These are phyloP conservation scores for Xylaria sp. DNA, from an alignment of 2,329 filamentous ascomycete species.

Conservation along the genomic window DNA sequence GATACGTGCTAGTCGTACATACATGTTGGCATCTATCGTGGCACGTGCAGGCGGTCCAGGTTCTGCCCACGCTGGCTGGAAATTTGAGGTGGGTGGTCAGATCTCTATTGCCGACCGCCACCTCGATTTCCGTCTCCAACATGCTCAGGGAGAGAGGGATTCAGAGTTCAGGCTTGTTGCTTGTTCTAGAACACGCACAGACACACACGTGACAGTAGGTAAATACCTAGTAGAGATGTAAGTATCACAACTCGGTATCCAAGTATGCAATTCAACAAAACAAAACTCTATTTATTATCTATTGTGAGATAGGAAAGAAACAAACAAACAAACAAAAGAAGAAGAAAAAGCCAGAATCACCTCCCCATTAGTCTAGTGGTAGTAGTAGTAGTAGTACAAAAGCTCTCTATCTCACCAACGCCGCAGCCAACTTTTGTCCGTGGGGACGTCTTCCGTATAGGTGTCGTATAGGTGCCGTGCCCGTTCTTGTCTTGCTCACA, in stretches of 20 bases:
- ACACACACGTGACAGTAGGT: constrained; percentile 6
- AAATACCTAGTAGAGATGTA: neutral
- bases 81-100: constrained; percentile 15
- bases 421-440: constrained; percentile 13
- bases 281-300: neutral
- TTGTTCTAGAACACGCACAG: neutral
- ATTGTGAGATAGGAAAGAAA: neutral
- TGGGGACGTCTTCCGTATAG: constrained; percentile 18
- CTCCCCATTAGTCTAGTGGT: neutral
- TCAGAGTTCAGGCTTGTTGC: too few species aligned
- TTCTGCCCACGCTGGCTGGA: too few species aligned
- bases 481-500: constrained; percentile 16
- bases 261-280: neutral
- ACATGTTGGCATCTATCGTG: neutral
- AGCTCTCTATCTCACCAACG: constrained; percentile 5
- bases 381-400: too few species aligned
- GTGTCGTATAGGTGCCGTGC: neutral
- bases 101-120: constrained; percentile 13
- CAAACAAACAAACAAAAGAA: neutral
- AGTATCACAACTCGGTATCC: neutral
- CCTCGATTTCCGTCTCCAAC: neutral
- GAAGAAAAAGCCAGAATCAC: neutral
- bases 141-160: too few species aligned
- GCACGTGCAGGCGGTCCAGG: neutral
- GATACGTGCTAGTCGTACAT: too few species aligned